Evolutionary conservation across 2,329 filamentous ascomycete species (phyloP).

Genomic region (Colletotrichum tofieldiae): DNA sequence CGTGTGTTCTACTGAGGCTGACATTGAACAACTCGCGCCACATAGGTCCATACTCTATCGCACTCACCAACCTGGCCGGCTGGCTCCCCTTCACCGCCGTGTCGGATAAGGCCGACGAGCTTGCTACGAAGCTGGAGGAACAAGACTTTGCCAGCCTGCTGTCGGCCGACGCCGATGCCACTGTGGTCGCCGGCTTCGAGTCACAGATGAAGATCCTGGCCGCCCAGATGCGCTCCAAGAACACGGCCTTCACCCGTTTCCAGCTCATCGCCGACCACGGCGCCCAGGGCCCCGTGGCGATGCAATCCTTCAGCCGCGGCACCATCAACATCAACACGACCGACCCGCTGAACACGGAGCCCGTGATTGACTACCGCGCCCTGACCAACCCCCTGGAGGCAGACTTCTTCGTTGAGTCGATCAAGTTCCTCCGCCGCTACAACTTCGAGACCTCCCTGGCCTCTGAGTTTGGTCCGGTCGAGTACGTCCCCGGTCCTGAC

Average conservation of each 20-base stretch:
- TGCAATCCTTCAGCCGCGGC: conserved; percentile 56
- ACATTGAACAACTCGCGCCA: not conserved
- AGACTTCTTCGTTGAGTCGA: conserved; percentile 55
- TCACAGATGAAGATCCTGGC: conserved; percentile 57
- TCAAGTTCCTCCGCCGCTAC: conserved; percentile 55
- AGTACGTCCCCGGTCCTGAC: conserved; percentile 51
- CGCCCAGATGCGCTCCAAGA: conserved; percentile 51
- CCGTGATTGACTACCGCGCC: conserved; percentile 57
- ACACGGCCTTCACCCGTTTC: conserved; percentile 54
- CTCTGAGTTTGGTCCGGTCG: conserved; percentile 51
- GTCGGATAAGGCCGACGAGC: conserved; percentile 49
- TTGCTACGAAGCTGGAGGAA: conserved; percentile 51
- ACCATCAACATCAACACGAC: conserved; percentile 57
- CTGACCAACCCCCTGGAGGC: conserved; percentile 57
- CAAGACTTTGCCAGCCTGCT: conserved; percentile 54
- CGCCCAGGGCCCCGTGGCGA: conserved; percentile 46
- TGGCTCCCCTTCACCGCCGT: conserved; percentile 56
- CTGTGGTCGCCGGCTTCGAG: conserved; percentile 55
- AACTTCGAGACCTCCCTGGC: conserved; percentile 55
- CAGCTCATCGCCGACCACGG: conserved; percentile 45
- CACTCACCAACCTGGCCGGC: conserved; percentile 53
- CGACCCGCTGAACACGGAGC: conserved; percentile 54
- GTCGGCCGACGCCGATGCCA: conserved; percentile 50
- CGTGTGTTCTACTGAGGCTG: not conserved
- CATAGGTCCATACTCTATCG: conserved; percentile 51